Conservation (phyloP, 163 green algal genomes). For the Chlamydomonas reinhardtii region DNA sequence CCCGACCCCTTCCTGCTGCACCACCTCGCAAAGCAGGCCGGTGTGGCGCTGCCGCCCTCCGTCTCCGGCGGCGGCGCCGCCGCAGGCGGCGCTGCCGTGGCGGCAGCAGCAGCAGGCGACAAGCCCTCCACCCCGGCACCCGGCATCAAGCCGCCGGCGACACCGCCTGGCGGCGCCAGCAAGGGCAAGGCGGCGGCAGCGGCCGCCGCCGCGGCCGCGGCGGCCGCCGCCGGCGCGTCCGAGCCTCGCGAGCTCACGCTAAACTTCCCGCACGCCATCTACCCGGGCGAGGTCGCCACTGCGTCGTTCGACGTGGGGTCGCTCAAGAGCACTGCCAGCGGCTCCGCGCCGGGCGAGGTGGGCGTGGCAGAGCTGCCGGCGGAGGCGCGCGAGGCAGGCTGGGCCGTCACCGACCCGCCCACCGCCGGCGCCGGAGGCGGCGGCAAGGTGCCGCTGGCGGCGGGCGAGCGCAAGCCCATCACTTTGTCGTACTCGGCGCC, state of each 20-base stretch:
- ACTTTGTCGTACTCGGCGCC: conserved; percentile 49
- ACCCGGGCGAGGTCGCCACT: conserved; percentile 43
- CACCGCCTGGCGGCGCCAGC: not conserved
- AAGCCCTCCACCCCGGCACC: not conserved
- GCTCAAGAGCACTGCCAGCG: conserved; percentile 36
- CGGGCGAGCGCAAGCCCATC: conserved; percentile 46
- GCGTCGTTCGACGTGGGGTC: conserved; percentile 49
- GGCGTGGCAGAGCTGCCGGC: conserved; percentile 43
- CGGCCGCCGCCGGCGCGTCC: not conserved
- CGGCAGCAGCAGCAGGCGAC: not conserved
- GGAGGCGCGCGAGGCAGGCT: conserved; percentile 52
- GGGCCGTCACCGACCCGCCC: conserved; percentile 42
- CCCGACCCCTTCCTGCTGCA: conserved; percentile 63
- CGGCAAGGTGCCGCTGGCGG: conserved; percentile 31
- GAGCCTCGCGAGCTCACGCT: conserved; percentile 40
- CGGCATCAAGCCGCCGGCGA: not conserved
- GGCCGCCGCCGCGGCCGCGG: not conserved
- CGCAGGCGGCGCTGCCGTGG: not conserved
- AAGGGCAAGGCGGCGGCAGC: conserved; percentile 19
- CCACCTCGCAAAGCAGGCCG: conserved; percentile 24
- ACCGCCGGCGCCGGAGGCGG: not conserved
- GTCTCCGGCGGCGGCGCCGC: not conserved
- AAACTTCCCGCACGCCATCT: conserved; percentile 47
- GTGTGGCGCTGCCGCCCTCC: conserved; percentile 18
- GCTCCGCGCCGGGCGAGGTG: conserved; percentile 44